phyloP scores from a whole-genome alignment of 768 basidiomycete species.

The Coprinopsis sp. region DNA sequence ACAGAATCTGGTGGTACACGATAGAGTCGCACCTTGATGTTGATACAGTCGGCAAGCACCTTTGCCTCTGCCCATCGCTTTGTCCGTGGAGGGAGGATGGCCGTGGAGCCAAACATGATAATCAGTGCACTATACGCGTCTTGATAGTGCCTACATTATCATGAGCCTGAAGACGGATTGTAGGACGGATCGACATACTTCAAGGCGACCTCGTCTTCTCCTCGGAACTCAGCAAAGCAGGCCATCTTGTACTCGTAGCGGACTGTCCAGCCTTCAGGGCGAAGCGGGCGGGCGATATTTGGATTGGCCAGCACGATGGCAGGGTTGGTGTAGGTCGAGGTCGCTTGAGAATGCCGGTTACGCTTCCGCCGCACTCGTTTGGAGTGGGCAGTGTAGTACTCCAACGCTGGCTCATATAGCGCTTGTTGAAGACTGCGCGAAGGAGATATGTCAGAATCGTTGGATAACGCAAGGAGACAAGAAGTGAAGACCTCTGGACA shows the following conservation, averaged over 20 bases:
- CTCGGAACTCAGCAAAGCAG: slow-evolving; percentile 91
- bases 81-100: slow-evolving; percentile 83
- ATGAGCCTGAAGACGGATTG: slow-evolving; percentile 10
- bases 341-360: slow-evolving; percentile 66
- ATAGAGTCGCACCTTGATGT: slow-evolving; percentile 66
- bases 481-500: slow-evolving; percentile 59
- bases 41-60: slow-evolving; percentile 91
- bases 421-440: slow-evolving; percentile 75
- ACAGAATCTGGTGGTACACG: background rate
- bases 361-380: slow-evolving; percentile 90
- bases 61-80: slow-evolving; percentile 99
- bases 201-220: slow-evolving; percentile 87
- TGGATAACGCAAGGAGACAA: background rate
- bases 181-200: slow-evolving; percentile 52
- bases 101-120: slow-evolving; percentile 86
- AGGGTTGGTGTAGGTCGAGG: slow-evolving; percentile 47
- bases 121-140: slow-evolving; percentile 82
- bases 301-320: slow-evolving; percentile 40
- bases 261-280: slow-evolving; percentile 91
- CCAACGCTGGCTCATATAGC: slow-evolving; percentile 81
- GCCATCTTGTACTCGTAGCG: slow-evolving; percentile 98
- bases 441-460: slow-evolving; percentile 4
- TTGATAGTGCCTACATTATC: slow-evolving; percentile 74
- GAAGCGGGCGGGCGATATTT: slow-evolving; percentile 52
- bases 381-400: slow-evolving; percentile 91